Conservation (phyloP, 202 grass and related monocot species). For the Zoysia matrella region DNA sequence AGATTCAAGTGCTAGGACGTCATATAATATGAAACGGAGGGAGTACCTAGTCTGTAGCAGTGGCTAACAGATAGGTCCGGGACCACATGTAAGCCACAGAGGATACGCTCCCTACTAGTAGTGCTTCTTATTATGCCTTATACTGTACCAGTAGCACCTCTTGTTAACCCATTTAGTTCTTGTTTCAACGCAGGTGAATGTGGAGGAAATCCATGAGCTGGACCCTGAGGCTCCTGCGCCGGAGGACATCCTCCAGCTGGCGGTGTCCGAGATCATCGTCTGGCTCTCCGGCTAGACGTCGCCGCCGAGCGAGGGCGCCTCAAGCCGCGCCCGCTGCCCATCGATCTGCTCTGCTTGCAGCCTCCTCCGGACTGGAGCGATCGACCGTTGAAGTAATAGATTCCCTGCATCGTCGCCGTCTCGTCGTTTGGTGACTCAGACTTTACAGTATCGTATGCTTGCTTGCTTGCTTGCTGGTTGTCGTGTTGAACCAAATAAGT, state of each 20-base stretch:
- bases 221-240: conserved; percentile 2
- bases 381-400: background rate
- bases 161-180: background rate
- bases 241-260: conserved; percentile 58
- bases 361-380: background rate
- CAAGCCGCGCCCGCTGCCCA: background rate
- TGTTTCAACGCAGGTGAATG: background rate
- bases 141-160: background rate
- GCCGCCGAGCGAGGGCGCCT: background rate
- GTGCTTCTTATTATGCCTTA: background rate
- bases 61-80: no score
- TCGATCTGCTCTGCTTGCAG: background rate
- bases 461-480: no score
- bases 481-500: no score
- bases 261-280: conserved; percentile 70
- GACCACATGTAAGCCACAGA: no score
- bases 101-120: no score
- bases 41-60: no score
- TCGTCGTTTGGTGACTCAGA: no score
- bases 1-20: no score
- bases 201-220: background rate
- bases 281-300: conserved; percentile 38
- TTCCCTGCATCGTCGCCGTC: no score
- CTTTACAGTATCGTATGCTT: no score
- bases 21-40: no score